Evolutionary conservation across 306 rosid species (phyloP).

Genomic region (Amphicarpaea edgeworthii): DNA sequence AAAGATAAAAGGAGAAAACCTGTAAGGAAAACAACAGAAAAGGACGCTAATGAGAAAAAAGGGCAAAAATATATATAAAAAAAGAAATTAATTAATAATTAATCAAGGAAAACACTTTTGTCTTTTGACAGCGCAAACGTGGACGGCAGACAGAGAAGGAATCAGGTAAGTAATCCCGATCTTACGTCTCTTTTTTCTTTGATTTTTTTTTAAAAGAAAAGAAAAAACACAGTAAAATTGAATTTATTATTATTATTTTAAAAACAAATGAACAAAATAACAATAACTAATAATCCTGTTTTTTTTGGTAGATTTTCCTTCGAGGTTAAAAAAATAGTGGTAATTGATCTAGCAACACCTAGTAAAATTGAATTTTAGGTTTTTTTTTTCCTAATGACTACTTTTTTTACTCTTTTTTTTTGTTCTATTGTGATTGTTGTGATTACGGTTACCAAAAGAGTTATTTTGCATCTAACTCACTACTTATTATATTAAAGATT

Average conservation of each 20-base stretch:
- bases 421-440: too few relatives aligned
- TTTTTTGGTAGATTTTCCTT: too few relatives aligned
- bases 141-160: conserved; percentile 56
- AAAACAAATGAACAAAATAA: neutral
- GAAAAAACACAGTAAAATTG: neutral
- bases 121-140: conserved; percentile 53
- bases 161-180: conserved; percentile 25
- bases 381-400: too few relatives aligned
- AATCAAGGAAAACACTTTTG: neutral
- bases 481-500: too few relatives aligned
- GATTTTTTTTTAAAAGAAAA: neutral
- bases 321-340: too few relatives aligned
- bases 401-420: too few relatives aligned
- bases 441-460: too few relatives aligned
- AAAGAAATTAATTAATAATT: neutral
- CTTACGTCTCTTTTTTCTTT: neutral
- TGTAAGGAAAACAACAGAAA: neutral
- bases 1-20: neutral
- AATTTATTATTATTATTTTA: neutral
- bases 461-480: too few relatives aligned
- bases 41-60: neutral
- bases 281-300: neutral
- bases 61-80: neutral
- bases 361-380: neutral
- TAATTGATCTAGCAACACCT: neutral